Conservation (phyloP, 2,329 filamentous ascomycete species). For the Tetracladium maxilliforme region DNA sequence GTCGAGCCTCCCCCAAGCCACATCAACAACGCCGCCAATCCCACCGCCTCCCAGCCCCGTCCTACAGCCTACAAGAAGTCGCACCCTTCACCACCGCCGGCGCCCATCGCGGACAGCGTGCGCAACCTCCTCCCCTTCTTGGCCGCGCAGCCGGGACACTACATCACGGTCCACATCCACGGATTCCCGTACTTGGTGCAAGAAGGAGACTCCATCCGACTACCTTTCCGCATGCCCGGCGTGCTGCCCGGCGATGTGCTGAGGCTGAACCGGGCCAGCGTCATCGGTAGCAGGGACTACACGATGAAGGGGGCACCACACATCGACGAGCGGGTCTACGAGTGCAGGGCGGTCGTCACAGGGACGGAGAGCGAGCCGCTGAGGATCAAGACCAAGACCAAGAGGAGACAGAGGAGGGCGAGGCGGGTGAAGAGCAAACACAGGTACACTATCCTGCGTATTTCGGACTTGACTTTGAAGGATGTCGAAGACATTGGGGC, state of each 20-base stretch:
- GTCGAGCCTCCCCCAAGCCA: conserved; percentile 18
- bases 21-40: conserved; percentile 5
- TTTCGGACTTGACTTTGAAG: conserved; percentile 56
- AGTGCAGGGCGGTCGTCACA: conserved; percentile 72
- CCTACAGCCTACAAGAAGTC: conserved; percentile 1
- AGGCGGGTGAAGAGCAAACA: conserved; percentile 82
- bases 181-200: conserved; percentile 69
- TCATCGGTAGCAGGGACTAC: conserved; percentile 77
- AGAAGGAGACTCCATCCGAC: conserved; percentile 56
- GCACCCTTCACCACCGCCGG: conserved; percentile 7
- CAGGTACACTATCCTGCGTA: conserved; percentile 69
- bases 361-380: conserved; percentile 73
- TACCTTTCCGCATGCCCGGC: conserved; percentile 67
- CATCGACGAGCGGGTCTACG: conserved; percentile 70
- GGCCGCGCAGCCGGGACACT: conserved; percentile 58
- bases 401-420: conserved; percentile 58
- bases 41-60: conserved; percentile 6
- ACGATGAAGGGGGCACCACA: conserved; percentile 74
- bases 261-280: conserved; percentile 71
- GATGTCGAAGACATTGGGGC: conserved; percentile 22
- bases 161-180: conserved; percentile 69
- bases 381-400: conserved; percentile 67
- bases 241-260: conserved; percentile 72
- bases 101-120: conserved; percentile 28
- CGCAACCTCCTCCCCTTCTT: conserved; percentile 54